Conservation (phyloP, 495 filamentous ascomycete species). For the Trichoderma parareesei region DNA sequence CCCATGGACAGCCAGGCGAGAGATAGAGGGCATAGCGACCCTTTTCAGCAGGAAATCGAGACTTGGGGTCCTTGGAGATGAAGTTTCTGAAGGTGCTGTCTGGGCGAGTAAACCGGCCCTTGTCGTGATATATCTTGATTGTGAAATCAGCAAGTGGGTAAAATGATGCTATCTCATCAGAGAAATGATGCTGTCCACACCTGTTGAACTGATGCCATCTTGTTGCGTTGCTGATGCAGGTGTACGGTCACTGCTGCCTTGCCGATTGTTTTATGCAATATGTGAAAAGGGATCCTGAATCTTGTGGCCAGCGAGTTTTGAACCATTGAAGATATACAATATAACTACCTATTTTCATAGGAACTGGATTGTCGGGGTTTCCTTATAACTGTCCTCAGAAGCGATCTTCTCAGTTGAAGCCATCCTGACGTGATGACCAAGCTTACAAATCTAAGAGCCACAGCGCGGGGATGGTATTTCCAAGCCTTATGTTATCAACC, state of each 20-base stretch:
- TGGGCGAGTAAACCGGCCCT: conserved; percentile 45
- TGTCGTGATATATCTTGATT: conserved; percentile 23
- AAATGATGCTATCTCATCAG: neutral
- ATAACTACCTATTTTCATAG: too few relatives aligned
- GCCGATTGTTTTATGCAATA: too few relatives aligned
- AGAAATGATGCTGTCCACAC: neutral
- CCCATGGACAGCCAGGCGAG: conserved; percentile 60
- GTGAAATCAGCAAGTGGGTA: neutral
- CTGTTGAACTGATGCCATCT: neutral
- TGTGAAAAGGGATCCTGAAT: too few relatives aligned
- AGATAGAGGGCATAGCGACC: conserved; percentile 64
- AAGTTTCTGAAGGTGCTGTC: conserved; percentile 40
- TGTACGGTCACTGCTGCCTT: too few relatives aligned
- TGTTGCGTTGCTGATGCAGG: too few relatives aligned
- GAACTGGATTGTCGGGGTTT: too few relatives aligned
- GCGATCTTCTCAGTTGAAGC: too few relatives aligned
- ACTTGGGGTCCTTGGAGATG: conserved; percentile 37
- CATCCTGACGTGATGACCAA: neutral
- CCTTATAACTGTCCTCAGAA: too few relatives aligned
- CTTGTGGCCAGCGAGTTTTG: too few relatives aligned
- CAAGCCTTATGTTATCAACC: conserved; percentile 13
- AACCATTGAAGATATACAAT: too few relatives aligned
- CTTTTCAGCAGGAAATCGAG: conserved; percentile 56
- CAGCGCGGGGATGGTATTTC: neutral
- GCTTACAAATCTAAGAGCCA: conserved; percentile 1